Evolutionary conservation across 192 early-diverging fungal species (phyloP), one percentile per base, ranked within the genome.

Genomic region (Rhizoclosmatium globosum): DNA sequence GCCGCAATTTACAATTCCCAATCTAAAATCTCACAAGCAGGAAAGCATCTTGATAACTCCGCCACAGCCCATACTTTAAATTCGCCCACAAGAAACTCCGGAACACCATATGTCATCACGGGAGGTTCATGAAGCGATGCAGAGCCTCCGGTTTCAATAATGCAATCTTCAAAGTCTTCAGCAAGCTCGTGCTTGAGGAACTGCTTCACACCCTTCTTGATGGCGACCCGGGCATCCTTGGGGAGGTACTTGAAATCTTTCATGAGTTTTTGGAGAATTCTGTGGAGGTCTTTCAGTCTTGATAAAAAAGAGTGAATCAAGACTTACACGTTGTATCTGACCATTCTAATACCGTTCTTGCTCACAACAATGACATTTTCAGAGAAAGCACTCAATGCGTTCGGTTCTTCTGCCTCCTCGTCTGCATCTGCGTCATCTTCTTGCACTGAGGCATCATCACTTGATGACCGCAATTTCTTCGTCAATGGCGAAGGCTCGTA

Each of bases 21-120:
- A 57, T 72, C 70, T n/a, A 31, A 9, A 50, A 72, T 38, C 70
- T 72, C 70, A 19, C 17, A 77, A 13, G 21, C 23, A 15, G 76
- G 76, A 47, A 77, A 77, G 56, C 76, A 77, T 68, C 76, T 68
- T 31, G 13, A 6, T 6, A 77, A 65, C 53, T 77, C 76, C 47
- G 21, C 15, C 19, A 13, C 39, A 13, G 76, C 76, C 76, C 76
- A 77, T 13, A 19, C 53, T 53, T 68, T 65, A 50, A 77, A 77
- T 48, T 77, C 76, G 4, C 42, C 17, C 4, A 77, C 11, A 4
- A 68, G 44, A 47, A 15, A 7, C 45, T 77, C 76, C n/a, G 76
- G 76, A 21, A 77, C 47, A 4, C 76, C 76, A 44, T 69, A 77
- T 1, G 76, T 77, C 31, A 57, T 50, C 21, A 70, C 76, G 4